Evolutionary conservation across 345 rosid species (phyloP).

Genomic region (Schrenkiella parvula): DNA sequence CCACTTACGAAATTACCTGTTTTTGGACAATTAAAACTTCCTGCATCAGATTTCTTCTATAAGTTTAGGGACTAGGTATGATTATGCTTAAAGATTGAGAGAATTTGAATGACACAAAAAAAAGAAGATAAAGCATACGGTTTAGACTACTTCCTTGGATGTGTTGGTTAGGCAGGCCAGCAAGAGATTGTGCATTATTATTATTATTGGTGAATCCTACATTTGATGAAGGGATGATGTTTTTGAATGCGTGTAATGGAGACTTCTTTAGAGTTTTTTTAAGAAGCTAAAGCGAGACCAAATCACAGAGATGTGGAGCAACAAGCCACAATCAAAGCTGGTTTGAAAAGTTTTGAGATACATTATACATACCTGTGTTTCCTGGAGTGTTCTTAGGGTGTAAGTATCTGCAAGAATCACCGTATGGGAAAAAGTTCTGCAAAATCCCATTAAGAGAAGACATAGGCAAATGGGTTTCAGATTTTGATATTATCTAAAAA

Average conservation of each 20-base stretch:
- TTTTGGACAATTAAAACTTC: not conserved
- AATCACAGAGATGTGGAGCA: not conserved
- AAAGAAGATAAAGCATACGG: conserved; percentile 2
- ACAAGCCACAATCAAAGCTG: not conserved
- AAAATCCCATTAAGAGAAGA: not conserved
- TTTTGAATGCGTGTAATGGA: not conserved
- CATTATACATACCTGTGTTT: not conserved
- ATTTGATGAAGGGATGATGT: not conserved
- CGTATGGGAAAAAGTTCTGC: conserved; percentile 78
- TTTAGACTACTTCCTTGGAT: not conserved
- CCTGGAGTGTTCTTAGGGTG: conserved; percentile 45
- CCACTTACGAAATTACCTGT: conserved; percentile 43
- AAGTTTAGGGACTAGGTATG: not conserved
- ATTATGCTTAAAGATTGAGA: not conserved
- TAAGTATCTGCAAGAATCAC: conserved; percentile 75
- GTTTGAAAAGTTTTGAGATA: not conserved
- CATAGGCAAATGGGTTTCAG: not conserved
- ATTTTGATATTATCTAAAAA: not conserved
- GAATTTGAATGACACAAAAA: not conserved
- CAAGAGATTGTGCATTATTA: not conserved
- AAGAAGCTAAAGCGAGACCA: not conserved
- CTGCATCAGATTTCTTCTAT: not conserved
- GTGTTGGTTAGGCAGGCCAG: conserved; percentile 8
- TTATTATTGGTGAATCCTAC: conserved; percentile 20
- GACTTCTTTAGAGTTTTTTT: not conserved